Conservation (phyloP, 2,329 filamentous ascomycete species). For the Madurella fahalii region DNA sequence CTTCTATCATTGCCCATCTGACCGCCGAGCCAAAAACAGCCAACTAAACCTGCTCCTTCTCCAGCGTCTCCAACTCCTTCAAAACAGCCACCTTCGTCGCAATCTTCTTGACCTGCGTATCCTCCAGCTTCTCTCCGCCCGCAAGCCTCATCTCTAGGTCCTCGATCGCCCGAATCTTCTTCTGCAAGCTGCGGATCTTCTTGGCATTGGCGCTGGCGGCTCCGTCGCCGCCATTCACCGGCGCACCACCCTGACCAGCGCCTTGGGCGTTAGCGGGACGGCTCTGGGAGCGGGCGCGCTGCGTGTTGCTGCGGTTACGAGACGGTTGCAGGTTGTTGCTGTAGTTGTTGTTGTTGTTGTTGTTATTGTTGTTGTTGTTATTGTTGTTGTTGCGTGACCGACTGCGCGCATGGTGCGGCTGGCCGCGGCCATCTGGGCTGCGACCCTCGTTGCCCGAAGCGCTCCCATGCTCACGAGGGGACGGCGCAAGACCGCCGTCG, state of each 20-base stretch:
- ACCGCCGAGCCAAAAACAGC: neutral
- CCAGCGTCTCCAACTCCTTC: slow-evolving; percentile 69
- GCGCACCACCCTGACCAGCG: slow-evolving; percentile 21
- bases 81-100: slow-evolving; percentile 78
- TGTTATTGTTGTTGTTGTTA: slow-evolving; percentile 39
- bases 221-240: slow-evolving; percentile 49
- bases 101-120: slow-evolving; percentile 99
- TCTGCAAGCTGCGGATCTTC: slow-evolving; percentile 88
- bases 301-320: slow-evolving; percentile 50
- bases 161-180: slow-evolving; percentile 97
- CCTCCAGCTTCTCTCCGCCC: slow-evolving; percentile 92
- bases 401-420: slow-evolving; percentile 45
- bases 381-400: slow-evolving; percentile 50
- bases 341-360: slow-evolving; percentile 49
- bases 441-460: slow-evolving; percentile 50
- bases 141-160: slow-evolving; percentile 96
- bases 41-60: slow-evolving; percentile 1
- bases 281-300: slow-evolving; percentile 35
- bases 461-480: slow-evolving; percentile 39
- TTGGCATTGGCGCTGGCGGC: slow-evolving; percentile 70
- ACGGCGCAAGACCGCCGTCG: slow-evolving; percentile 48
- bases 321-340: slow-evolving; percentile 25
- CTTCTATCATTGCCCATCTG: neutral
- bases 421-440: slow-evolving; percentile 63
- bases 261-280: slow-evolving; percentile 21